Evolutionary conservation across 2,329 filamentous ascomycete species (phyloP), one percentile per base, ranked within the genome.

Genomic region (Fusarium incarnatum): DNA sequence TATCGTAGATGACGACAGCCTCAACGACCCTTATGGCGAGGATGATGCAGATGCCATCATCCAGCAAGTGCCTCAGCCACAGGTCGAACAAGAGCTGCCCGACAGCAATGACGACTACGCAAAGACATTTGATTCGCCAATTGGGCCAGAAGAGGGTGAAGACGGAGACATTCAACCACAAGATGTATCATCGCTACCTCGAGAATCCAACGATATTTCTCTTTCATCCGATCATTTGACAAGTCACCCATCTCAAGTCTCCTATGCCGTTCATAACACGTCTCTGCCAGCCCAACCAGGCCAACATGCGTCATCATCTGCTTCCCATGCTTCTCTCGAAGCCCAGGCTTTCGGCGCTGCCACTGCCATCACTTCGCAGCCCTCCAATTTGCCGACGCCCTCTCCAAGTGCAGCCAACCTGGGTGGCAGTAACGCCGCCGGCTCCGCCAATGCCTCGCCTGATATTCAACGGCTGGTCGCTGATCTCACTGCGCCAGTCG

Each of bases 51-150:
- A 79, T 34, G 63, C 67, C 45, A 67, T 70, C 46, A 67, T 72
- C 44, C 69, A 71, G 18, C 57, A 72, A 57, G 76, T 76, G 60
- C 73, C 69, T 46, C 77, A 74, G 41, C 61, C 68, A 40, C 76
- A 73, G 58, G 74, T 69, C 27, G 76, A 73, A 59, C 76, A 76
- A 53, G 76, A 80, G 34, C 48, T 76, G 22, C 68, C 72, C 56
- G 76, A 78, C 71, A 78, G 77, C 77, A 81, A 79, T 76, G 84
- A 85, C 80, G 83, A 86, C 71, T 84, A 86, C 79, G 82, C 83
- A 73, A 85, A 82, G 76, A 83, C 80, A 40, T 84, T 85, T 81
- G 82, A 86, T 77, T 86, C 85, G 60, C 82, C 83, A 60, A 79
- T 80, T 74, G 79, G 74, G 47, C 72, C 76, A 48, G 78, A 80